A percentile compares a stretch with the other conserved stretches of the same genome.
Evolutionary conservation across 495 filamentous ascomycete genomes (phyloP).

Genomic region (Penicillium antarcticum): DNA sequence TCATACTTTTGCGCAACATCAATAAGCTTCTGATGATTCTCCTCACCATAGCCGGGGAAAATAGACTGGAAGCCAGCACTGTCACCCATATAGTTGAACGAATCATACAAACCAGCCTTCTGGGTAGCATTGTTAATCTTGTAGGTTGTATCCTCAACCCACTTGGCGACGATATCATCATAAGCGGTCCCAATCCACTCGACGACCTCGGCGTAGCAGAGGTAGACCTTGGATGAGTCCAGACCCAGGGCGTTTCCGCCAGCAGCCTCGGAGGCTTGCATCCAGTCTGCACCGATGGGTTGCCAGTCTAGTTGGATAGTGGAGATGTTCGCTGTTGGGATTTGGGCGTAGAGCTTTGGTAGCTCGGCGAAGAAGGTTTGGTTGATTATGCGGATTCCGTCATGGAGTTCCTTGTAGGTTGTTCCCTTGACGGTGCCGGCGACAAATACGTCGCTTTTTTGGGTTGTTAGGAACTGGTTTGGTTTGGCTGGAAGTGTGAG

Average conservation of each 20-base stretch:
- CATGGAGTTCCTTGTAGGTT: constrained; percentile 23
- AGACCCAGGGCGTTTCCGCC: constrained; percentile 45
- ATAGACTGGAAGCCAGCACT: constrained; percentile 31
- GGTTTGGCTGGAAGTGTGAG: too few relatives aligned
- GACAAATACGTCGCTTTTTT: constrained; percentile 31
- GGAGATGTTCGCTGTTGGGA: constrained; percentile 30
- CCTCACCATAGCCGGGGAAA: constrained; percentile 45
- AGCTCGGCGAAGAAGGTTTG: constrained; percentile 33
- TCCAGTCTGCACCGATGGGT: constrained; percentile 43
- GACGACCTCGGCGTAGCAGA: constrained; percentile 38
- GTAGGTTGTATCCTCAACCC: constrained; percentile 33
- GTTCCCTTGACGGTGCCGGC: constrained; percentile 34
- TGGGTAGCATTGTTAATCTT: constrained; percentile 33
- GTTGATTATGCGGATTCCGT: constrained; percentile 36
- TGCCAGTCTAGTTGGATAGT: constrained; percentile 42
- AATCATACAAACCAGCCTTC: constrained; percentile 28
- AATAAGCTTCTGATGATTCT: constrained; percentile 36
- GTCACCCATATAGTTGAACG: constrained; percentile 35
- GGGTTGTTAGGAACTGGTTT: constrained; percentile 1
- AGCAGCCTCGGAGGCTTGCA: constrained; percentile 25
- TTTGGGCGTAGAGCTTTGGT: constrained; percentile 26
- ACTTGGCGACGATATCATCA: constrained; percentile 26
- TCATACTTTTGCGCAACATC: constrained; percentile 46
- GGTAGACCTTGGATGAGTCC: constrained; percentile 29
- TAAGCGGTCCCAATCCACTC: constrained; percentile 35